Conservation (phyloP, 305 asterid species). For the Fraxinus xanthoxyloides region DNA sequence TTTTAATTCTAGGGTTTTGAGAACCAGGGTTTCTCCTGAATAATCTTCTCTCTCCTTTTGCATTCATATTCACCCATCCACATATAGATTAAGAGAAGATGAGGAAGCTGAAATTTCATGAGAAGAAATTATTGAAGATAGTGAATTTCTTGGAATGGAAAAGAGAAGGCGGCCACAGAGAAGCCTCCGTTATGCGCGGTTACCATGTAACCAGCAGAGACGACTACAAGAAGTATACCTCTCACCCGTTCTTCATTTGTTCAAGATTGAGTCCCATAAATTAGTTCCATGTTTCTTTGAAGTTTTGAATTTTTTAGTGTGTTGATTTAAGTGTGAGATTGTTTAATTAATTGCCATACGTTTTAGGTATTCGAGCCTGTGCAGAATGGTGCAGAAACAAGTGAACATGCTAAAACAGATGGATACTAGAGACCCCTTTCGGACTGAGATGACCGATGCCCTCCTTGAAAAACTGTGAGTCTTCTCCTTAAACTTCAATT, state of each 20-base stretch:
- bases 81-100: conserved; percentile 34
- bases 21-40: not conserved
- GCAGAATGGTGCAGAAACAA: conserved; percentile 82
- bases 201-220: conserved; percentile 81
- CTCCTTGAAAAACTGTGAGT: conserved; percentile 84
- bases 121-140: conserved; percentile 75
- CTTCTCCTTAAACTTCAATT: not conserved
- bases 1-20: not conserved
- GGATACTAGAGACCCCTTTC: conserved; percentile 73
- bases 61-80: not conserved
- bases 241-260: not conserved
- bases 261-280: not conserved
- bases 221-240: conserved; percentile 74
- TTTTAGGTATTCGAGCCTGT: conserved; percentile 73
- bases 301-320: not conserved
- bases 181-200: conserved; percentile 63
- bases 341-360: not conserved
- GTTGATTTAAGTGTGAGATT: not conserved
- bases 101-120: conserved; percentile 84
- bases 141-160: conserved; percentile 79
- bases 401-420: conserved; percentile 87
- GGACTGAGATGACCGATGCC: conserved; percentile 86
- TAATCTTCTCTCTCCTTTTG: conserved; percentile 5
- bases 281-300: not conserved
- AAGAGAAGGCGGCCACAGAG: conserved; percentile 92